Conservation (phyloP, 2,329 filamentous ascomycete species). For the Allantophomopsis cytisporea region DNA sequence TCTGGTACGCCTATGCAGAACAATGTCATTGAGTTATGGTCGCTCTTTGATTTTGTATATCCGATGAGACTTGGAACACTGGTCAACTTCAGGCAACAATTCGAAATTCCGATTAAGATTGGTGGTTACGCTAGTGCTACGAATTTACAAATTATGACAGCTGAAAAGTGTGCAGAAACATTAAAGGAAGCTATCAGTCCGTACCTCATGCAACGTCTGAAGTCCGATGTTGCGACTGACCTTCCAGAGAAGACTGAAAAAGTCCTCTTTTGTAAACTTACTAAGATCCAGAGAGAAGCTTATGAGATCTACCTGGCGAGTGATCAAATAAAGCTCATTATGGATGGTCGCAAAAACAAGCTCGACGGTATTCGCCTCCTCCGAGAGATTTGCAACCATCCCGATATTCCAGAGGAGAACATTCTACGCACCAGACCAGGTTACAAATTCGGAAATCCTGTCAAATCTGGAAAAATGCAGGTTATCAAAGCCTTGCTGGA, state of each 20-base stretch:
- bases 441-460: conserved; percentile 65
- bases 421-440: conserved; percentile 36
- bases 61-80: conserved; percentile 90
- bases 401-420: conserved; percentile 63
- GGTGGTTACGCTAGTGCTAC: conserved; percentile 94
- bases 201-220: conserved; percentile 83
- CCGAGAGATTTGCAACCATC: conserved; percentile 95
- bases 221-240: conserved; percentile 86
- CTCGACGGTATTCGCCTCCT: conserved; percentile 85
- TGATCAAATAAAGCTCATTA: conserved; percentile 73
- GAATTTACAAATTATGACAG: conserved; percentile 87
- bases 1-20: conserved; percentile 98
- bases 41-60: conserved; percentile 92
- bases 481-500: conserved; percentile 79
- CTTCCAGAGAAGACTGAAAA: conserved; percentile 93
- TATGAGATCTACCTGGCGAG: conserved; percentile 76
- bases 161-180: conserved; percentile 85
- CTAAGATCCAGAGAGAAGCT: conserved; percentile 60
- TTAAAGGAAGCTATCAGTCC: conserved; percentile 89
- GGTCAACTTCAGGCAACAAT: conserved; percentile 79
- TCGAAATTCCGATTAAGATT: conserved; percentile 85
- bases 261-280: conserved; percentile 90
- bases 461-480: conserved; percentile 89
- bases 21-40: conserved; percentile 90
- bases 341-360: conserved; percentile 61